Evolutionary conservation across 108 stramenopile genomes (phyloP).

Genomic region (Skeletonema potamos): DNA sequence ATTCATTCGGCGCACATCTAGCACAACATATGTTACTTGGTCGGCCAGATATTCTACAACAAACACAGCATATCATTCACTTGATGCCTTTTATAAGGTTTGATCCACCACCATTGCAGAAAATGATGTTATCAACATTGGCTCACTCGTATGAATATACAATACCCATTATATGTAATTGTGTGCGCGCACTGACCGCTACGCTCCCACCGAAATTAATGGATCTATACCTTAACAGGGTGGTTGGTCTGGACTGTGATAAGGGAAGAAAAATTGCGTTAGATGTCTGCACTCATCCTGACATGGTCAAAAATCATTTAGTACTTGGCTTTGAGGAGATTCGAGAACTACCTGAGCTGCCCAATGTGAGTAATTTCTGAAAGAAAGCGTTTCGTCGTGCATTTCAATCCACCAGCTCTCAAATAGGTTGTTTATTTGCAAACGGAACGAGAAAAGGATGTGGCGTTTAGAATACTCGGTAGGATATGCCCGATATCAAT

Average conservation of each 20-base stretch:
- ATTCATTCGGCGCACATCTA: conserved; percentile 81
- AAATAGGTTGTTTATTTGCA: not conserved
- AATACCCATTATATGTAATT: conserved; percentile 28
- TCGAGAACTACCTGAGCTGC: conserved; percentile 61
- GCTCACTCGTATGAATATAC: conserved; percentile 37
- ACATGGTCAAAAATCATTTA: conserved; percentile 67
- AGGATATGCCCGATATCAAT: conserved; percentile 50
- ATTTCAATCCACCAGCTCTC: not conserved
- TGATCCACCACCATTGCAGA: conserved; percentile 31
- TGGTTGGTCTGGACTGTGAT: conserved; percentile 42
- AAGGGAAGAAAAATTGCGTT: conserved; percentile 53
- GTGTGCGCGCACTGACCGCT: conserved; percentile 13
- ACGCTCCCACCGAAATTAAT: conserved; percentile 27
- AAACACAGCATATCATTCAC: conserved; percentile 56
- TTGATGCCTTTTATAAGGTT: conserved; percentile 81
- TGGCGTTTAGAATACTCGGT: conserved; percentile 39
- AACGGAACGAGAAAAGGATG: conserved; percentile 20
- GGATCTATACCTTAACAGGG: conserved; percentile 32
- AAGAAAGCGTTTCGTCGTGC: not conserved
- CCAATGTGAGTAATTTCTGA: conserved; percentile 49
- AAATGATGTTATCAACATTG: conserved; percentile 37
- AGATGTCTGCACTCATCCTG: conserved; percentile 42
- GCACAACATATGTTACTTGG: conserved; percentile 62
- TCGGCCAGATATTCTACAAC: conserved; percentile 55
- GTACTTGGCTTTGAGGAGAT: conserved; percentile 75